Evolutionary conservation across 139 green algal species (phyloP).

Genomic region (Picochlorum sp.): DNA sequence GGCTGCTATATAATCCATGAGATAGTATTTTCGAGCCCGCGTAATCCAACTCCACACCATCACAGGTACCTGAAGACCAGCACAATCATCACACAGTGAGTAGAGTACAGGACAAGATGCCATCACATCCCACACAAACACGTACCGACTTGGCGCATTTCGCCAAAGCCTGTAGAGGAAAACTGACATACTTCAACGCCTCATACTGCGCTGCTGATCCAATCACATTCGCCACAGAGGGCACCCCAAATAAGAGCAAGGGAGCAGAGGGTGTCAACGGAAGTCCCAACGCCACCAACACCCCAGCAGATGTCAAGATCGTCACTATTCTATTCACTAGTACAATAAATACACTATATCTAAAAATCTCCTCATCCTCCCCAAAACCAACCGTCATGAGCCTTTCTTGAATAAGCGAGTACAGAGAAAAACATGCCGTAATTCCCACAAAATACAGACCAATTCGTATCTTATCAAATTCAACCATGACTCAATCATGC

Average conservation of each 20-base stretch:
- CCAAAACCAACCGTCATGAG: conserved; percentile 30
- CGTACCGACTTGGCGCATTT: conserved; percentile 94
- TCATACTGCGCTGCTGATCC: conserved; percentile 96
- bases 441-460: conserved; percentile 19
- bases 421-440: conserved; percentile 16
- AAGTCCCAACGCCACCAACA: conserved; percentile 29
- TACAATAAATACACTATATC: conserved; percentile 86
- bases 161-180: conserved; percentile 85
- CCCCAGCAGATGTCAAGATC: conserved; percentile 37
- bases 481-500: background rate
- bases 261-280: conserved; percentile 42
- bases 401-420: conserved; percentile 33
- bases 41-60: conserved; percentile 28
- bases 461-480: background rate
- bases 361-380: conserved; percentile 15
- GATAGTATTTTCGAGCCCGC: background rate
- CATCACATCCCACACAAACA: background rate
- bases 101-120: background rate
- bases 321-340: conserved; percentile 85
- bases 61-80: conserved; percentile 22
- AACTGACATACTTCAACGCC: conserved; percentile 92
- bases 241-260: conserved; percentile 49
- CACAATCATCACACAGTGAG: no score
- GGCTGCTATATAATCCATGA: conserved; percentile 9
- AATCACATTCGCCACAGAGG: conserved; percentile 85